phyloP scores from a whole-genome alignment of 768 basidiomycete genomes.

The Chalciporus piperatus region DNA sequence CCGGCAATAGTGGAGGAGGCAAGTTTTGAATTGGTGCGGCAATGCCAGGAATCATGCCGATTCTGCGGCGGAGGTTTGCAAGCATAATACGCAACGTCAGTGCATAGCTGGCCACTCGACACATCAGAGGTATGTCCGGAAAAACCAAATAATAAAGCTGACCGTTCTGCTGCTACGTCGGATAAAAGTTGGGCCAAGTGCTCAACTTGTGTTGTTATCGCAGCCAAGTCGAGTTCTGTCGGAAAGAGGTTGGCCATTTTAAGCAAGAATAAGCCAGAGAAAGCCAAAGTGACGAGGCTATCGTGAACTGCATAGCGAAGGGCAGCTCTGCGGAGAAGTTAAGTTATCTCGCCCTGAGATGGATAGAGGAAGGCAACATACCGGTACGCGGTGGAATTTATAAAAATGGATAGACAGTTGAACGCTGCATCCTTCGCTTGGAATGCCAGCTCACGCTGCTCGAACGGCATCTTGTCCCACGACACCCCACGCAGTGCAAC shows the following conservation, averaged over 20 bases:
- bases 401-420: constrained; percentile 79
- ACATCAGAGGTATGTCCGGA: constrained; percentile 9
- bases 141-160: constrained; percentile 13
- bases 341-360: background rate
- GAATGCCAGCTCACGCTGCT: constrained; percentile 92
- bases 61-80: constrained; percentile 84
- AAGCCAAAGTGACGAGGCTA: constrained; percentile 86
- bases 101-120: constrained; percentile 60
- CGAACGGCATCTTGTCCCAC: constrained; percentile 96
- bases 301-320: constrained; percentile 92
- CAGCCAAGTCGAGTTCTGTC: constrained; percentile 70
- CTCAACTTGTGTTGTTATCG: constrained; percentile 81
- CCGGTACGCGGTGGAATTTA: constrained; percentile 80
- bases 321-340: constrained; percentile 56
- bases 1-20: constrained; percentile 53
- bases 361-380: constrained; percentile 30
- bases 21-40: constrained; percentile 47
- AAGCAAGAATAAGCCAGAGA: constrained; percentile 86
- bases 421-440: constrained; percentile 93
- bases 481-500: constrained; percentile 87
- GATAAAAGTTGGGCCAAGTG: constrained; percentile 87
- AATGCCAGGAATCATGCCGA: constrained; percentile 59
- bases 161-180: constrained; percentile 92
- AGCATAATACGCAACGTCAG: constrained; percentile 91
- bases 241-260: constrained; percentile 96